phyloP scores from a whole-genome alignment of 768 basidiomycete species.

The Tylopilus plumbeoviolaceoides region DNA sequence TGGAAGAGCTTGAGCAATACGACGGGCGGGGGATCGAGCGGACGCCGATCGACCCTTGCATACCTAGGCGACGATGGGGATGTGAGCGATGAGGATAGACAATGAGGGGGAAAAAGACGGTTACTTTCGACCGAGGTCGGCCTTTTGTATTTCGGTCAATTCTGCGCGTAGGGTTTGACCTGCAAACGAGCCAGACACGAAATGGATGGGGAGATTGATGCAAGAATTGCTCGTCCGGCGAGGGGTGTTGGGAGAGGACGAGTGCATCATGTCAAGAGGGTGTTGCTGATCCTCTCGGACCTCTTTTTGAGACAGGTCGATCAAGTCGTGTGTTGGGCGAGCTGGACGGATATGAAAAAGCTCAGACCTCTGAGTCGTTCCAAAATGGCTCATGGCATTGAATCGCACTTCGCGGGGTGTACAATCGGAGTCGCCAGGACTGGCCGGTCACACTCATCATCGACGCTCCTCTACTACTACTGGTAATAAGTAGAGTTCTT shows the following conservation, averaged over 20 bases:
- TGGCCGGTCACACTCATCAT: too few relatives aligned
- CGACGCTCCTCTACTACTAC: too few relatives aligned
- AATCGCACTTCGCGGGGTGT: constrained; percentile 4
- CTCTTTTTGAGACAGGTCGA: constrained; percentile 3
- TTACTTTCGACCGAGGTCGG: constrained; percentile 65
- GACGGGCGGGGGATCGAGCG: constrained; percentile 65
- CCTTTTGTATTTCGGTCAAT: constrained; percentile 60
- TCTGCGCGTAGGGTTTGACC: constrained; percentile 53
- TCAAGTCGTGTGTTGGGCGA: constrained; percentile 14
- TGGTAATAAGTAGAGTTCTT: too few relatives aligned
- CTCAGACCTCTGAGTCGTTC: too few relatives aligned
- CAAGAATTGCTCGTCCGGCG: constrained; percentile 27
- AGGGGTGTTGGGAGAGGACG: constrained; percentile 10
- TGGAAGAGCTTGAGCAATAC: constrained; percentile 50
- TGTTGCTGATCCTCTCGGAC: constrained; percentile 3
- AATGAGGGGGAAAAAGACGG: constrained; percentile 3
- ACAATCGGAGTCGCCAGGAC: constrained; percentile 13
- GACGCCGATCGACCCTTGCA: constrained; percentile 59
- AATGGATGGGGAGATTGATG: constrained; percentile 45
- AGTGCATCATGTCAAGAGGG: constrained; percentile 4
- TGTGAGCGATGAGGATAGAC: constrained; percentile 3
- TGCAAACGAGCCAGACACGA: constrained; percentile 55
- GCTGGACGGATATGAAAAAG: constrained; percentile 9
- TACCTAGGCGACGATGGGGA: constrained; percentile 34
- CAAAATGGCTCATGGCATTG: too few relatives aligned